A percentile compares a stretch with the other conserved stretches of the same genome.
Evolutionary conservation across 345 rosid species (phyloP).

Genomic region (Angophora floribunda): DNA sequence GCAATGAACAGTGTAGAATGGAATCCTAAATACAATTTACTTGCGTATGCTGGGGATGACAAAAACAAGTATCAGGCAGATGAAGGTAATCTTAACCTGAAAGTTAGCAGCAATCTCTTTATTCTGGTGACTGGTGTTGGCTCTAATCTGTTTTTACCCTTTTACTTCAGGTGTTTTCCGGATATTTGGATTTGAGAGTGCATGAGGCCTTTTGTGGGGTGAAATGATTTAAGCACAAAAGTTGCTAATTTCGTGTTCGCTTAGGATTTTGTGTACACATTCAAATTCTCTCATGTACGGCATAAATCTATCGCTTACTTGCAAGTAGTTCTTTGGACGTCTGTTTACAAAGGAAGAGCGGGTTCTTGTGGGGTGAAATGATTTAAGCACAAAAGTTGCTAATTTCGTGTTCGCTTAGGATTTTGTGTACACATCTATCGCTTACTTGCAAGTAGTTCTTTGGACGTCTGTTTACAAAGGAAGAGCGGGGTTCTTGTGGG

Average conservation of each 20-base stretch:
- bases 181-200: slow-evolving; percentile 77
- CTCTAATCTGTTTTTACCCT: not conserved
- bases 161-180: slow-evolving; percentile 72
- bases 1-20: slow-evolving; percentile 98
- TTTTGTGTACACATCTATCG: not conserved
- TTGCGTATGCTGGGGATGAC: slow-evolving; percentile 98
- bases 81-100: slow-evolving; percentile 46
- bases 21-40: slow-evolving; percentile 90
- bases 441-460: too few species aligned
- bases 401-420: not conserved
- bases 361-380: not conserved
- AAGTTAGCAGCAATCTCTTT: not conserved
- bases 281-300: too few species aligned
- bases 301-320: too few species aligned
- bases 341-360: too few species aligned
- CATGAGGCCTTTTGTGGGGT: slow-evolving; percentile 7
- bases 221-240: too few species aligned
- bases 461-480: not conserved
- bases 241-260: too few species aligned
- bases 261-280: too few species aligned
- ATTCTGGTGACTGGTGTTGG: not conserved
- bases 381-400: not conserved
- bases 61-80: slow-evolving; percentile 85
- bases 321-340: too few species aligned
- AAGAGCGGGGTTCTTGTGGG: not conserved